Evolutionary conservation across 192 early-diverging fungal species (phyloP), one percentile per base, ranked within the genome.

Genomic region (Backusella psychrophila): DNA sequence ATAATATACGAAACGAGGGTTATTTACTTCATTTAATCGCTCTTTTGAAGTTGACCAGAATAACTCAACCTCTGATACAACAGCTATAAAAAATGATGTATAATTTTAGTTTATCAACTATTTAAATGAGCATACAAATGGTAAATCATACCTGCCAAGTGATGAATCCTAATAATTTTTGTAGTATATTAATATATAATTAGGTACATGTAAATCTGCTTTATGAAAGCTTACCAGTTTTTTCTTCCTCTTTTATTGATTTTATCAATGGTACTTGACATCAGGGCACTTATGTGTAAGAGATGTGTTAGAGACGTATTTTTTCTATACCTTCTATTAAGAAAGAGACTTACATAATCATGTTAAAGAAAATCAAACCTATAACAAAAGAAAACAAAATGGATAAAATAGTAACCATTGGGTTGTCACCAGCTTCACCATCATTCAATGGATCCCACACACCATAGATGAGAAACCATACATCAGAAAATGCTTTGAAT

Each of bases 111-210:
- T 17, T 44, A 15, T 4, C 12, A 44, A 1, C 14, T 17, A 17
- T 44, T 17, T 44, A 3, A 44, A 44, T 17, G 14, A 17, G 15
- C 42, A 3, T 2, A 33, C 33, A 5, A 44, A 44, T 44, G 14
- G 14, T 17, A 44, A 44, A 41, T 19, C 29, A 66, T 75, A 75
- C 73, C 73, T 44, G 73, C 73, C 15, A 75, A 75, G 39, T 75
- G 59, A n/a, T 39, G 39, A 4, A 66, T 65, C 73, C 69, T 71
- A 33, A 44, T 5, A 44, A 14, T 15, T 14, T 44, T 15, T 42
- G 1, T 7, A 21, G 2, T 21, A 17, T 17, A 17, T 17, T 44
- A 44, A 15, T 3, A 44, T 44, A 4, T 14, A 14, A 15, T 44
- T 17, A 44, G 4, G 0, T 44, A 44, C 17, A 44, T 44, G 42